Percentiles rank a stretch among this genome's conserved stretches.
phyloP scores from a whole-genome alignment of 2,329 filamentous ascomycete species.

The Talaromyces sp. region DNA sequence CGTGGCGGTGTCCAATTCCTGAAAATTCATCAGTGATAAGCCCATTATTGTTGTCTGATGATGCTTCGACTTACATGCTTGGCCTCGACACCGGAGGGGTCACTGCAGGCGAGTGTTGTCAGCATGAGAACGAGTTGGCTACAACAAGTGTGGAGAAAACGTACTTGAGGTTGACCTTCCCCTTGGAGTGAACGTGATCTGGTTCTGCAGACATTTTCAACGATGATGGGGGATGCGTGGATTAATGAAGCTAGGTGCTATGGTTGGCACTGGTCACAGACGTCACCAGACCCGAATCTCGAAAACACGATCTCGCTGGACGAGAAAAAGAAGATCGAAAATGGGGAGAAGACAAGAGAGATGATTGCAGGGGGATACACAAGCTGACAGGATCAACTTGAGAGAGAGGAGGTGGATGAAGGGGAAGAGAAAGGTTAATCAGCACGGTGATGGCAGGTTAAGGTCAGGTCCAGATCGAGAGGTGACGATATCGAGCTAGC shows the following conservation, averaged over 20 bases:
- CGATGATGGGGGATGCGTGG: slow-evolving; percentile 2
- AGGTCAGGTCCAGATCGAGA: slow-evolving; percentile 27
- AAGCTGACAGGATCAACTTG: slow-evolving; percentile 8
- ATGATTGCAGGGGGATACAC: slow-evolving; percentile 11
- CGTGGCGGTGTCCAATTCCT: slow-evolving; percentile 88
- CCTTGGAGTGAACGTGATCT: slow-evolving; percentile 60
- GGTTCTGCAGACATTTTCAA: slow-evolving; percentile 65
- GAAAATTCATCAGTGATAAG: slow-evolving; percentile 20
- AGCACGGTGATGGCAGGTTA: slow-evolving; percentile 15
- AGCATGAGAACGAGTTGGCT: slow-evolving; percentile 24
- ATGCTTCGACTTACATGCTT: slow-evolving; percentile 60
- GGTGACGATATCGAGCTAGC: slow-evolving; percentile 29
- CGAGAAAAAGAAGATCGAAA: slow-evolving; percentile 3
- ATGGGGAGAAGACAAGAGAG: slow-evolving; percentile 6
- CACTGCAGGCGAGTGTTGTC: slow-evolving; percentile 51
- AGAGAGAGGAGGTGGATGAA: slow-evolving; percentile 9
- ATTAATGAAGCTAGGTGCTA: slow-evolving; percentile 3
- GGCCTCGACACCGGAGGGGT: slow-evolving; percentile 80
- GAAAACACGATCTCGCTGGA: slow-evolving; percentile 5
- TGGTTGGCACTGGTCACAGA: slow-evolving; percentile 8
- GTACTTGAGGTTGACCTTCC: slow-evolving; percentile 78
- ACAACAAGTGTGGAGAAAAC: slow-evolving; percentile 27
- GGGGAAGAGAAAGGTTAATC: slow-evolving; percentile 9
- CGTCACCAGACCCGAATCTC: slow-evolving; percentile 11
- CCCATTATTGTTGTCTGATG: neutral